Base-by-base conservation (phyloP, 1,139 yeast genomes). In the Kodamaea sp. region DNA sequence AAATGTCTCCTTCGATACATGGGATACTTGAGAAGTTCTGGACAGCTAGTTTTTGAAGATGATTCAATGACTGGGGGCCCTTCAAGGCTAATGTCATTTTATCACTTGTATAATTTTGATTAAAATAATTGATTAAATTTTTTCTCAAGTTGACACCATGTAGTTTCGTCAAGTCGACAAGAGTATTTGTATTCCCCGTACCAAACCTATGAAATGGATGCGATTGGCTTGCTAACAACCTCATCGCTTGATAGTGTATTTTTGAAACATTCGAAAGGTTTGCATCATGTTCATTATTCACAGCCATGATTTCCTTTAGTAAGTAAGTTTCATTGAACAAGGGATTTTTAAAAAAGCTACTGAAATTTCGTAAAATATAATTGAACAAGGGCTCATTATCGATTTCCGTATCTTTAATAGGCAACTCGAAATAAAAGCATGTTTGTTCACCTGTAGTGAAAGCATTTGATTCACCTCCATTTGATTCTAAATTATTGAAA, bases 391-490 rank as follows among this genome's bases (percentile, higher is more conserved):
- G 70, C 9, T 55, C 63, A 0, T 39, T 48, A 35, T 39, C 51
- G 29, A 38, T 54, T 8, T 46, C 39, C 3, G 41, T 47, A 9
- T 65, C 53, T 30, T 62, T 65, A 1, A 75, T 53, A 0, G 84
- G 85, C 1, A 81, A 55, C 47, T 81, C 81, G 53, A 81, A 80
- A 48, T 71, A 76, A 52, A 73, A 83, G 22, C 76, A 66, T 0
- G 90, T 82, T 35, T 69, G 74, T 46, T 79, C 84, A 3, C 81
- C 84, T 1, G 81, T 74, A 0, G 94, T 84, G 45, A 63, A 75
- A 0, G 92, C 92, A 58, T 84, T 84, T 35, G 72, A 60, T 1
- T 60, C 48, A 1, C 92, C 92, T 10, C 83, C 81, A 33, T 68
- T 58, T 15, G 64, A 54, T 2, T 68, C 52, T 1, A 82, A 50